These are phyloP conservation scores for Corymbia maculata DNA, from an alignment of 345 rosid genomes.

Conservation along the genomic window DNA sequence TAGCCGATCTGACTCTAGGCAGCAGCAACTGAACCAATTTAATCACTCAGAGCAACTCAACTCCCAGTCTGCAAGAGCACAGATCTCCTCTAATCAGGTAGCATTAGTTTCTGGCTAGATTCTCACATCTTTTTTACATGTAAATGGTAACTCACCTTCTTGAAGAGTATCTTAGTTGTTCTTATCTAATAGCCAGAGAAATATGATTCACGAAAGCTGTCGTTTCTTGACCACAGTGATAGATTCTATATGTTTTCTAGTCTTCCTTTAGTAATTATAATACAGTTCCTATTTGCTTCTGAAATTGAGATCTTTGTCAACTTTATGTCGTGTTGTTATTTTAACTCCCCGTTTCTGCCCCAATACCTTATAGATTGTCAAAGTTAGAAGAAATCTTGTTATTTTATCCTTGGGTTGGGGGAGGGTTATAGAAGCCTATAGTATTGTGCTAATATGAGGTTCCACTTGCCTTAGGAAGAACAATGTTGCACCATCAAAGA, in stretches of 20 bases:
- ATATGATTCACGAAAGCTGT: not conserved
- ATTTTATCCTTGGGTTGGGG: not conserved
- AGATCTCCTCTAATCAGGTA: conserved; percentile 41
- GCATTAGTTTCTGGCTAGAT: conserved; percentile 9
- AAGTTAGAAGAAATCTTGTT: not conserved
- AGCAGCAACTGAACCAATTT: not conserved
- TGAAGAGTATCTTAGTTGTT: not conserved
- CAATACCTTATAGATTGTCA: not conserved
- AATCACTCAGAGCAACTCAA: not conserved
- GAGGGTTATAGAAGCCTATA: not conserved
- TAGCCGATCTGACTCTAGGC: not conserved
- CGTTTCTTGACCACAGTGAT: not conserved
- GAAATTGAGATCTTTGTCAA: not conserved
- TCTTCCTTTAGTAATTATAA: not conserved
- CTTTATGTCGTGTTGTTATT: not conserved
- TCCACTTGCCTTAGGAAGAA: not conserved
- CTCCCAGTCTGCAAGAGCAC: conserved; percentile 8
- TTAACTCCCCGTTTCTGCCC: not conserved
- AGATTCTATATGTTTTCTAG: not conserved
- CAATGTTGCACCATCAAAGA: not conserved
- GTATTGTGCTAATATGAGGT: not conserved
- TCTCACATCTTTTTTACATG: not conserved
- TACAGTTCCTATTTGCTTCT: not conserved
- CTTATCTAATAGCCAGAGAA: not conserved
- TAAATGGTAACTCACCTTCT: not conserved